Evolutionary conservation across 176 grass and related monocot species (phyloP), one percentile per base, ranked within the genome.

Genomic region (Raddia guianensis): DNA sequence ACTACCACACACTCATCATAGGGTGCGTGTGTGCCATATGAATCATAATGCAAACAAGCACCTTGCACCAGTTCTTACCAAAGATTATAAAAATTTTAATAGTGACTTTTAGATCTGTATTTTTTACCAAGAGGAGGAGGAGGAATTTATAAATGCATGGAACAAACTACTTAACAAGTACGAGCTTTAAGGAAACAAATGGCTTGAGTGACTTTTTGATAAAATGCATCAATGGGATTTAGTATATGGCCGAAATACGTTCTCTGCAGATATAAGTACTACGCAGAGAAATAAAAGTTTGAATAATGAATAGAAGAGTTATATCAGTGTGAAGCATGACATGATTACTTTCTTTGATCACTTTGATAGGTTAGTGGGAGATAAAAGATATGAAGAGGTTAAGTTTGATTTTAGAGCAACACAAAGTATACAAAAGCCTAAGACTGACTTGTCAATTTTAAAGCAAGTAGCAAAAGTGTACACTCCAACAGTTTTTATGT

Each of bases 51-150:
- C 77, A 9, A 68, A 34, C 6, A 68, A 79, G 63, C 63, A 79
- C 18, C 77, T 68, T 10, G 10, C 11, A 54, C 6, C 32, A 56
- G 49, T 55, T 55, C 35, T 55, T 3, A n/a, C 27, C 27, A 27
- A 55, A 0, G 63, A 68, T 7, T 79, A 79, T 10, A 79, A 79
- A 18, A 79, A 79, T 11, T 68, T 68, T 7, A 79, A 79, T 68
- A 5, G 0, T 44, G 49, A 67, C 9, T 79, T 68, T 6, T 34
- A 79, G 0, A 63, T 12, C 0, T 77, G 45, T 12, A 77, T 50
- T 2, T 77, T 64, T 77, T 59, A 64, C 64, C 59, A n/a, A 50
- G 75, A 77, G 7, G 74, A 63, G 12, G 58, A 77, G 0, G 44
- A 63, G 0, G 59, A 64, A 6, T 77, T 64, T 50, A 35, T 64